phyloP scores from a whole-genome alignment of 495 filamentous ascomycete species.

The Neurospora tetraspora region DNA sequence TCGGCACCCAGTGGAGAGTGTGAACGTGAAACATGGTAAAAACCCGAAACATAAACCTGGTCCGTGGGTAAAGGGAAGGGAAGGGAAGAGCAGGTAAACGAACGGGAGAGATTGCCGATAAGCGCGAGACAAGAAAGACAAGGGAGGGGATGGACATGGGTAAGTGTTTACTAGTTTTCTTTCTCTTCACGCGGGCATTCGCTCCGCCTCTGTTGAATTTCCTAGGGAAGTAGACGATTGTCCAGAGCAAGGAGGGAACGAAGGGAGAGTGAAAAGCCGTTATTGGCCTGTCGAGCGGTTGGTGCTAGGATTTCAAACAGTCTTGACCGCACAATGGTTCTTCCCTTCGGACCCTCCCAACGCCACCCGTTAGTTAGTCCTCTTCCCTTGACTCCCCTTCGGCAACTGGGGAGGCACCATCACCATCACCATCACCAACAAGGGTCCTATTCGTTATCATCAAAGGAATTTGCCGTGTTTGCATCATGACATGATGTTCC shows the following conservation, averaged over 20 bases:
- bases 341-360: neutral
- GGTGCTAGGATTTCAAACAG: neutral
- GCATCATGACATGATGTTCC: neutral
- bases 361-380: neutral
- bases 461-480: neutral
- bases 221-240: neutral
- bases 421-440: neutral
- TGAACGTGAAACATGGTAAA: neutral
- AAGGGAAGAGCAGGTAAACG: neutral
- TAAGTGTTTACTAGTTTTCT: neutral
- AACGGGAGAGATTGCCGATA: neutral
- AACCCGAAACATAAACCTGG: neutral
- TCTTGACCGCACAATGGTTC: neutral
- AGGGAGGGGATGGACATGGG: neutral
- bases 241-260: neutral
- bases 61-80: neutral
- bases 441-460: neutral
- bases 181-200: neutral
- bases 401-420: neutral
- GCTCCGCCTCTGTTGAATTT: neutral
- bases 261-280: neutral
- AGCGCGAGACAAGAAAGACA: neutral
- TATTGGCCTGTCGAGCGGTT: neutral
- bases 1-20: neutral
- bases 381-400: neutral